These are phyloP conservation scores for Cytidiella melzeri DNA, from an alignment of 768 basidiomycete genomes.

Conservation along the genomic window DNA sequence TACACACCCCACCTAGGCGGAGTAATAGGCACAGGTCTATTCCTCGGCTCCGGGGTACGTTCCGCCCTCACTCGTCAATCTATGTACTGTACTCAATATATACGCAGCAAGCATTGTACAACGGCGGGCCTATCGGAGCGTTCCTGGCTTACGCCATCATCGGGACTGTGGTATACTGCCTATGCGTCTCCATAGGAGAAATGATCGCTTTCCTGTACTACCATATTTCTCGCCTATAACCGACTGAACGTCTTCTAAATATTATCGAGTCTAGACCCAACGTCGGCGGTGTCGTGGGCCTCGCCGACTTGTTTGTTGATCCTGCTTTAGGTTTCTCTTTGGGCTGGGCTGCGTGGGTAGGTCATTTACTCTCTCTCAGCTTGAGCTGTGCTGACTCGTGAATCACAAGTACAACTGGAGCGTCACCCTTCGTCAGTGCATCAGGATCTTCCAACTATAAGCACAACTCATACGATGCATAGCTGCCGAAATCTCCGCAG, in stretches of 20 bases:
- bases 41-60: slow-evolving; percentile 28
- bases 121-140: slow-evolving; percentile 48
- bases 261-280: slow-evolving; percentile 17
- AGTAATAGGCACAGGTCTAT: slow-evolving; percentile 35
- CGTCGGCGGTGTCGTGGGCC: slow-evolving; percentile 28
- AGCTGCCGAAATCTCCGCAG: slow-evolving; percentile 48
- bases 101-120: slow-evolving; percentile 31
- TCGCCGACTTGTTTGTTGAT: slow-evolving; percentile 49
- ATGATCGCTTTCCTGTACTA: slow-evolving; percentile 26
- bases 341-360: slow-evolving; percentile 44
- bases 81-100: not conserved
- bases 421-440: slow-evolving; percentile 23
- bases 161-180: slow-evolving; percentile 30
- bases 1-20: slow-evolving; percentile 24
- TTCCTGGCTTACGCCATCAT: slow-evolving; percentile 42
- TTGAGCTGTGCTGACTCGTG: slow-evolving; percentile 15
- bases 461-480: not conserved
- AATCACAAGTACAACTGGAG: slow-evolving; percentile 21
- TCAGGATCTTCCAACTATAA: too few species aligned
- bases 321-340: slow-evolving; percentile 38
- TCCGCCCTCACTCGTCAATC: too few species aligned
- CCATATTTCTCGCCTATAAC: too few species aligned
- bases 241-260: not conserved
- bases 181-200: slow-evolving; percentile 34
- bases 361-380: not conserved